These are phyloP conservation scores for Aureobasidium sp. DNA, from an alignment of 2,329 filamentous ascomycete species.

Conservation along the genomic window DNA sequence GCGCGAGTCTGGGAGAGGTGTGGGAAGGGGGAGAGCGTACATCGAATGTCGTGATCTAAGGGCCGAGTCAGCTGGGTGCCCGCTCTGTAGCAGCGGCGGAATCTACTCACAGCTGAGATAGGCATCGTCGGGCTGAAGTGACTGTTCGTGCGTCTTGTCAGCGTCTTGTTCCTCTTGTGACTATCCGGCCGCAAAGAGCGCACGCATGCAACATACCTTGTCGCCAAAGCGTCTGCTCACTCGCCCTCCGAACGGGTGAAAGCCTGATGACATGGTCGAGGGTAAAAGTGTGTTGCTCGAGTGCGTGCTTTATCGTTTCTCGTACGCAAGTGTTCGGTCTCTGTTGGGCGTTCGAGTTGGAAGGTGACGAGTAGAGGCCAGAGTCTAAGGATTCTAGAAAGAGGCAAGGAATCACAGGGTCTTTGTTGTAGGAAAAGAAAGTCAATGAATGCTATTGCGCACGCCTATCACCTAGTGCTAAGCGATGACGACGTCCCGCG, in stretches of 20 bases:
- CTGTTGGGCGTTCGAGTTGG: neutral
- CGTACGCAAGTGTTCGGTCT: neutral
- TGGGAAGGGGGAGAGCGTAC: constrained; percentile 40
- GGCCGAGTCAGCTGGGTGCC: constrained; percentile 20
- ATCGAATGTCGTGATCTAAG: constrained; percentile 55
- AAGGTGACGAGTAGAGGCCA: neutral
- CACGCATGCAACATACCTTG: constrained; percentile 30
- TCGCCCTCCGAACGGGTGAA: constrained; percentile 46
- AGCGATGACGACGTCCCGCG: constrained; percentile 1
- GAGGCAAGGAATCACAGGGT: neutral
- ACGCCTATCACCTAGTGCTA: neutral
- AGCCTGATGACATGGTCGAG: constrained; percentile 25
- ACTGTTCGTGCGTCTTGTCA: neutral
- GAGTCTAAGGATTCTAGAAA: neutral
- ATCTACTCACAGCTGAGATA: constrained; percentile 58
- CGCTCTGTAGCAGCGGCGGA: neutral
- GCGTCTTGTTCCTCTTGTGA: constrained; percentile 18
- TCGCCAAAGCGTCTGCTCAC: constrained; percentile 44
- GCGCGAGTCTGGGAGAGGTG: neutral
- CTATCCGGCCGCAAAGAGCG: too few species aligned
- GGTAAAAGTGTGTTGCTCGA: neutral
- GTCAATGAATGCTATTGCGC: neutral
- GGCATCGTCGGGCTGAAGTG: constrained; percentile 49
- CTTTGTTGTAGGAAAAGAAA: neutral
- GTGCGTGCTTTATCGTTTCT: neutral